These are phyloP conservation scores for Helianthus tuberosus DNA, from an alignment of 129 eudicot species.

Conservation along the genomic window DNA sequence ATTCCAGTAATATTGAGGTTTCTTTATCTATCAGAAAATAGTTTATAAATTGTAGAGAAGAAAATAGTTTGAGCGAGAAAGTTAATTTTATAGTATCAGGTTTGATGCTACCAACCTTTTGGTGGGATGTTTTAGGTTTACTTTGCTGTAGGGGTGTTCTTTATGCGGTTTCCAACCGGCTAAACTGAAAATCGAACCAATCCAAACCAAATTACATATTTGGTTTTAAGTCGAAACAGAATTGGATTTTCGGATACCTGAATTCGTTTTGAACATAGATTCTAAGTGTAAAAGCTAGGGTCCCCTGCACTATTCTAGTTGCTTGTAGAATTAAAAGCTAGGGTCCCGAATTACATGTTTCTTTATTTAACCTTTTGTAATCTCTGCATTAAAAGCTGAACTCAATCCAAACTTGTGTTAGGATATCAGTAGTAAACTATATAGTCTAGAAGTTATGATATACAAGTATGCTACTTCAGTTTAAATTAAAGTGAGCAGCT, in stretches of 20 bases:
- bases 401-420: neutral
- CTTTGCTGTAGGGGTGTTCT: neutral
- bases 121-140: neutral
- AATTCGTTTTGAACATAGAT: neutral
- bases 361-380: neutral
- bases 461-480: neutral
- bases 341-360: no score
- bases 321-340: neutral
- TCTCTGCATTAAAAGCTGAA: neutral
- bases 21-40: no score
- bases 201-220: no score
- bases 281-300: neutral
- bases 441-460: neutral
- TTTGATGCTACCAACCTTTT: conserved; percentile 7
- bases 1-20: neutral
- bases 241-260: no score
- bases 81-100: neutral
- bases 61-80: neutral
- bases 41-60: neutral
- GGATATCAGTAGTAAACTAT: neutral
- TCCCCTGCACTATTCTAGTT: neutral
- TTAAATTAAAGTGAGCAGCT: neutral
- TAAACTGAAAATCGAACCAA: no score
- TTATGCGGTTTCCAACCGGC: neutral
- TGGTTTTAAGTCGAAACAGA: no score